A percentile compares a stretch with the other conserved stretches of the same genome.
phyloP scores from a whole-genome alignment of 2,329 filamentous ascomycete species.

The Xylaria sp. region DNA sequence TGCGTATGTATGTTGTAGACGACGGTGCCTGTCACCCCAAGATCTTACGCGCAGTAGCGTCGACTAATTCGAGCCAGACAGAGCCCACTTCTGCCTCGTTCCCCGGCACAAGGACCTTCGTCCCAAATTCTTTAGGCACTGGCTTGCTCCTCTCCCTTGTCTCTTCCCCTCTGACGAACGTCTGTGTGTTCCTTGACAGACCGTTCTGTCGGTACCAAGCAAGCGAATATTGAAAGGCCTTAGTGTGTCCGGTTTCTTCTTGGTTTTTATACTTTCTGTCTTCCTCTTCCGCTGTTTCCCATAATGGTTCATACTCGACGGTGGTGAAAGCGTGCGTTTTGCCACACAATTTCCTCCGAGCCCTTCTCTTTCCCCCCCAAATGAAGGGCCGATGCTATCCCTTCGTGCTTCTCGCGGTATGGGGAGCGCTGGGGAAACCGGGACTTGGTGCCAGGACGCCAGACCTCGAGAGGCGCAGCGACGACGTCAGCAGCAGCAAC shows the following conservation, averaged over 20 bases:
- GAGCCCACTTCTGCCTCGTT: slow-evolving; percentile 15
- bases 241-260: slow-evolving; percentile 20
- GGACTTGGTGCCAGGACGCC: slow-evolving; percentile 30
- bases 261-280: no score
- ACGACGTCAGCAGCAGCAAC: no score
- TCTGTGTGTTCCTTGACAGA: background rate
- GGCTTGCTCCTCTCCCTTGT: background rate
- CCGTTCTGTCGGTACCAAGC: slow-evolving; percentile 1
- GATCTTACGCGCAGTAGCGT: slow-evolving; percentile 30
- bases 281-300: slow-evolving; percentile 17
- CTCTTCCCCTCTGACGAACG: background rate
- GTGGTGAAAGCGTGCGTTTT: slow-evolving; percentile 32
- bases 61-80: slow-evolving; percentile 6
- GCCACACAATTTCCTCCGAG: slow-evolving; percentile 17
- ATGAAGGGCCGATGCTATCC: slow-evolving; percentile 40
- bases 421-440: slow-evolving; percentile 33
- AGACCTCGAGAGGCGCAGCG: slow-evolving; percentile 30
- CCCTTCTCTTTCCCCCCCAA: slow-evolving; percentile 27
- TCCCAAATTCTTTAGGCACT: slow-evolving; percentile 17
- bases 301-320: slow-evolving; percentile 35
- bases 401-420: slow-evolving; percentile 37
- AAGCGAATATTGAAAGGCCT: background rate
- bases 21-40: slow-evolving; percentile 11
- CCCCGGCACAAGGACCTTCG: slow-evolving; percentile 7
- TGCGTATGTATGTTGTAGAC: background rate